Evolutionary conservation across 768 basidiomycete genomes (phyloP), one percentile per base, ranked within the genome.

Genomic region (Hericium coralloides): DNA sequence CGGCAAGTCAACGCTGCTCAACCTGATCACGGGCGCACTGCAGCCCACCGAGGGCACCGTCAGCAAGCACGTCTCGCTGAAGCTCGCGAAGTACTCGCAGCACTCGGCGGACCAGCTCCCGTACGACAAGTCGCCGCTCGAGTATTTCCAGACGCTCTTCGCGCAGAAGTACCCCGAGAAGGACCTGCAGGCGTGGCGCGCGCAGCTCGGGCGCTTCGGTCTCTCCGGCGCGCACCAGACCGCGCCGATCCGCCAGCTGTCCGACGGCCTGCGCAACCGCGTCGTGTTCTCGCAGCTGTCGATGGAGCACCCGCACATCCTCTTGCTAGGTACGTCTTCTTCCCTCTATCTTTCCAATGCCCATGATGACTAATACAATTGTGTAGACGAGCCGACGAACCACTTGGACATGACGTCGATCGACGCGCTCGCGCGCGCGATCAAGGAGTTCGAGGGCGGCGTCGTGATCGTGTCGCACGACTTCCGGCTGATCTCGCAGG

Each of bases 391-490:
- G 72, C 93, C 95, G 52, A 98, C 94, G 41, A 98, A 97, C 70
- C 94, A 98, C 72, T 82, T 97, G 80, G 94, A 97, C 70, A 95
- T 97, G 95, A 87, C 82, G 62, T 95, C 92, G 26, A 99, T 99
- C 70, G 95, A 98, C 69, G 95, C 97, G 1, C 82, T 99, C 50
- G 97, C 97, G 7, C 71, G 72, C 23, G 95, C 97, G 52, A 98
- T 99, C 79, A 97, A 95, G 72, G 91, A 90, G 67, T 99, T 92
- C 70, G 88, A 91, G 67, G 97, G 97, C 58, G 95, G 97, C 66
- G 97, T 99, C 41, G 97, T 98, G 64, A 98, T 99, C 69, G 97
- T 99, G 61, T 98, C 95, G 50, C 97, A 98, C 77, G 95, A 99
- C 73, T 99, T 99, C 89, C 90, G 95, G 65, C 84, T 98, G 62